These are phyloP conservation scores for Helotiales sp. DNA, from an alignment of 2,329 filamentous ascomycete species.

Conservation along the genomic window DNA sequence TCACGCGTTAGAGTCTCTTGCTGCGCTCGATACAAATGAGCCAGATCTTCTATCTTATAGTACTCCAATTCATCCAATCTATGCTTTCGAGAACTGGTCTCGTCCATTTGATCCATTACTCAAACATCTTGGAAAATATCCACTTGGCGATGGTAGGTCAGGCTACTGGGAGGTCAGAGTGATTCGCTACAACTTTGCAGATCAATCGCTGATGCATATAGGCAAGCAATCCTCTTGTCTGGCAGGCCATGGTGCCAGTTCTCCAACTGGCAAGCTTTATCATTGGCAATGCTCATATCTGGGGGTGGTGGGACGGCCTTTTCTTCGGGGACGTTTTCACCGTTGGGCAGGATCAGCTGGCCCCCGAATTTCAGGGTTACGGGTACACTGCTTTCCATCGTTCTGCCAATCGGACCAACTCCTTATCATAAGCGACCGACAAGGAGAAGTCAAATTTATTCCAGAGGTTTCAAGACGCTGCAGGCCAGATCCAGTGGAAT, in stretches of 20 bases:
- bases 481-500: no score
- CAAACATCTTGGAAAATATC: conserved; percentile 9
- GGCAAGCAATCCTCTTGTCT: conserved; percentile 8
- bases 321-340: no score
- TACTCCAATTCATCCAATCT: conserved; percentile 10
- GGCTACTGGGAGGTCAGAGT: conserved; percentile 16
- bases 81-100: conserved; percentile 6
- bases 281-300: conserved; percentile 5
- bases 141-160: conserved; percentile 2
- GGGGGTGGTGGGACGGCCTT: conserved; percentile 11
- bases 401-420: no score
- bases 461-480: no score
- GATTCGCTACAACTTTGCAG: neutral
- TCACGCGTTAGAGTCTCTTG: neutral
- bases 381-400: no score
- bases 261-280: conserved; percentile 9
- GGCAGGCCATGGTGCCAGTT: conserved; percentile 5
- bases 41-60: neutral
- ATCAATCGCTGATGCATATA: neutral
- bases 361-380: no score
- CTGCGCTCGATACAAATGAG: neutral
- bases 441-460: no score
- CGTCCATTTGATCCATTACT: neutral
- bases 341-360: no score
- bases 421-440: no score